A percentile compares a stretch with the other conserved stretches of the same genome.
Conservation (phyloP, 2,329 filamentous ascomycete genomes). For the Penicillium sp. region DNA sequence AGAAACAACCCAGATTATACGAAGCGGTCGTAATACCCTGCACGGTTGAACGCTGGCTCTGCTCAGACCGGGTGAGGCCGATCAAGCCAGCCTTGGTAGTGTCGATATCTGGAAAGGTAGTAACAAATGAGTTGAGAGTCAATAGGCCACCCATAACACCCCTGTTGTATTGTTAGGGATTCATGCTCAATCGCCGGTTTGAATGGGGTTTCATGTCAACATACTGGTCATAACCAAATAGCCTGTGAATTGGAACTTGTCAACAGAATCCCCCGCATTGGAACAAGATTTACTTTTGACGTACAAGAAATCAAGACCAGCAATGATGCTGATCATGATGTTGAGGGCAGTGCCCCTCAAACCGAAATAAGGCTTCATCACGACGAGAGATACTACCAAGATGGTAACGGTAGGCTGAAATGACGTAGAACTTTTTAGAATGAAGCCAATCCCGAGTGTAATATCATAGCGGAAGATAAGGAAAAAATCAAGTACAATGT, state of each 20-base stretch:
- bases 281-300: conserved; percentile 7
- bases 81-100: conserved; percentile 40
- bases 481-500: conserved; percentile 11
- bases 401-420: background rate
- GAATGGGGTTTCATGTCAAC: background rate
- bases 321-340: conserved; percentile 70
- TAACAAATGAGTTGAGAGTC: conserved; percentile 66
- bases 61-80: conserved; percentile 25
- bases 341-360: conserved; percentile 68
- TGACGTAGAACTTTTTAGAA: conserved; percentile 6
- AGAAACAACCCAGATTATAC: conserved; percentile 57
- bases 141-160: conserved; percentile 77
- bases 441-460: conserved; percentile 1
- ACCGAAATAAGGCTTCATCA: conserved; percentile 60
- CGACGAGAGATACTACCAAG: conserved; percentile 12
- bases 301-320: conserved; percentile 71
- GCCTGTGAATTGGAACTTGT: conserved; percentile 30
- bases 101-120: conserved; percentile 59
- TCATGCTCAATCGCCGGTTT: background rate
- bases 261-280: conserved; percentile 1
- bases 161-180: conserved; percentile 26
- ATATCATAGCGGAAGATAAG: background rate
- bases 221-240: conserved; percentile 67
- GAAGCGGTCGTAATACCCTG: conserved; percentile 46
- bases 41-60: conserved; percentile 53